Base-by-base conservation (phyloP, 2,329 filamentous ascomycete species). In the Aspergillus sp. region DNA sequence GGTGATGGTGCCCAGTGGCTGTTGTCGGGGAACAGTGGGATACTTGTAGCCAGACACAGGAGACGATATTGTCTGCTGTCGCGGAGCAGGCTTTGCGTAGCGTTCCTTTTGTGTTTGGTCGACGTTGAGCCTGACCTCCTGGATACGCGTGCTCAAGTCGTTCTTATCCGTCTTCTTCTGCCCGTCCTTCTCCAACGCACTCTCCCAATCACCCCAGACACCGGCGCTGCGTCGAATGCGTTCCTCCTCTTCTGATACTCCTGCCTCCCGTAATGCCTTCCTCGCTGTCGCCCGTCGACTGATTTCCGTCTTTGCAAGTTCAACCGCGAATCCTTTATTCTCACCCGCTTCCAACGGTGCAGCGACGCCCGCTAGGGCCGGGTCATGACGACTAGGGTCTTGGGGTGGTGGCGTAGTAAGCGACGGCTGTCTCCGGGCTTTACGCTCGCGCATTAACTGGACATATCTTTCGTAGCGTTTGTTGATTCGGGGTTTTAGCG, bases 401-500 rank as follows among this genome's bases (percentile, higher is more conserved):
- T 33, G 39, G 7, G 47, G 33, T 33, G 49, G 23, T 20, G 45
- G 33, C 30, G 49, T 53, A 7, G 49, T 38, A 44, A 51, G 46
- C 13, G 52, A 41, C 4, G 56, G 55, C 49, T 66, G 61, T 56
- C 65, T 71, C 20, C 65, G 67, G 7, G 73, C 69, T 41, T 76
- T 70, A 41, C 72, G 69, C 45, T 74, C 70, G 17, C 63, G 65
- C 52, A 73, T 60, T 15, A 77, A 72, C 48, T 80, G 77, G 49
- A 76, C 65, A 79, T 87, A 91, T 47, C 79, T 76, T n/a, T 84
- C 76, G 62, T 88, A 83, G 12, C 84, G 79, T 52, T 77, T 78
- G 41, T 85, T 82, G 46, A 98, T 86, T 15, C 84, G 78, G 0
- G 89, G 89, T 60, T 90, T 93, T 48, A 96, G 76, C 7, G 76